Evolutionary conservation across 768 basidiomycete genomes (phyloP).

Genomic region (Mycena venus): DNA sequence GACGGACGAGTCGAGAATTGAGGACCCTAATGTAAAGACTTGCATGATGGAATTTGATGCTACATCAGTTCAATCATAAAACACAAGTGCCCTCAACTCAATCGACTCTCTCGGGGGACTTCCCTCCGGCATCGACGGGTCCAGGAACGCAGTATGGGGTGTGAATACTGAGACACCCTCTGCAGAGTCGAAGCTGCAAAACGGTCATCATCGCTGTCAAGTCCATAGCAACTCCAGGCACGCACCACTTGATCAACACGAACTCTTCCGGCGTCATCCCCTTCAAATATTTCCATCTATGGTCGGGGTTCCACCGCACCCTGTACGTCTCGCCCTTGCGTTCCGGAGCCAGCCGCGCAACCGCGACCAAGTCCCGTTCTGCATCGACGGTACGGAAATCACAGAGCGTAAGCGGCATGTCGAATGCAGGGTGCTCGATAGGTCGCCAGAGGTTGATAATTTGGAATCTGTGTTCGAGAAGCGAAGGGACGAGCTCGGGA

Average conservation of each 20-base stretch:
- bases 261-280: slow-evolving; percentile 51
- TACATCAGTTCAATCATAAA: slow-evolving; percentile 56
- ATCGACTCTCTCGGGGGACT: slow-evolving; percentile 69
- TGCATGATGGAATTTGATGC: slow-evolving; percentile 18
- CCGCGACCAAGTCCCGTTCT: slow-evolving; percentile 47
- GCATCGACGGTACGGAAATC: slow-evolving; percentile 55
- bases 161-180: slow-evolving; percentile 64
- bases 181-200: slow-evolving; percentile 42
- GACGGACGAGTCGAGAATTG: too few species aligned
- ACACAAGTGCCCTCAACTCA: slow-evolving; percentile 74
- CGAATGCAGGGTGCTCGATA: slow-evolving; percentile 51
- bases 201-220: background rate
- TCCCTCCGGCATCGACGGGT: slow-evolving; percentile 64
- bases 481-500: slow-evolving; percentile 47
- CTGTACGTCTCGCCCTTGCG: slow-evolving; percentile 54
- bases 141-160: slow-evolving; percentile 74
- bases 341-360: slow-evolving; percentile 49
- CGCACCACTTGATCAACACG: slow-evolving; percentile 55
- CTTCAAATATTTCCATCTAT: slow-evolving; percentile 54
- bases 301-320: slow-evolving; percentile 47
- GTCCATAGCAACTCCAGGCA: background rate
- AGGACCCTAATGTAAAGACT: background rate
- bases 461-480: slow-evolving; percentile 56
- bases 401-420: slow-evolving; percentile 56
- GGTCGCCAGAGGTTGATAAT: slow-evolving; percentile 65